Percentiles rank a stretch among this genome's conserved stretches.
These are phyloP conservation scores for Intubia oerlemansii DNA, from an alignment of 2,329 filamentous ascomycete genomes.

Conservation along the genomic window DNA sequence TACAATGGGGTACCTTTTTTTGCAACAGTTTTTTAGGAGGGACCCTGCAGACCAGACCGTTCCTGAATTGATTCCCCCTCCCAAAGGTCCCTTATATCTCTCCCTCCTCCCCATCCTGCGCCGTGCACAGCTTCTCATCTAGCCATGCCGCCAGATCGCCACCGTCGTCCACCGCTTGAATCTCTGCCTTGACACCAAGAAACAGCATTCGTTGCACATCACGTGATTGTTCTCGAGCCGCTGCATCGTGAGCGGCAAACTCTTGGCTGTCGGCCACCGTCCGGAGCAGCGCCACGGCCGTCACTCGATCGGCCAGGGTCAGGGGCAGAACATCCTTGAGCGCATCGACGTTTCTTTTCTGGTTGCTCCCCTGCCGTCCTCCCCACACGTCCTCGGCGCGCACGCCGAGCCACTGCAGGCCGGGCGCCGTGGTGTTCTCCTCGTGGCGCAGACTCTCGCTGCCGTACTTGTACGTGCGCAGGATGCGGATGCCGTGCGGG, in stretches of 20 bases:
- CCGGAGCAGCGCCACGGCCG: constrained; percentile 30
- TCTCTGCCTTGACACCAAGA: constrained; percentile 55
- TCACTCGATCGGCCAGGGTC: constrained; percentile 32
- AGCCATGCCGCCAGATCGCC: constrained; percentile 30
- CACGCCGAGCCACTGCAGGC: constrained; percentile 44
- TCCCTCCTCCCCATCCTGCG: too few relatives aligned
- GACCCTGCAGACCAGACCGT: too few relatives aligned
- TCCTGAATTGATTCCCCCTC: too few relatives aligned
- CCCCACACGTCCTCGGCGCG: constrained; percentile 1
- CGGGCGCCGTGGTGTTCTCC: constrained; percentile 23
- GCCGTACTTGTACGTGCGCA: constrained; percentile 52
- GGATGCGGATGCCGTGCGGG: constrained; percentile 53
- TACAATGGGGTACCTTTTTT: too few relatives aligned
- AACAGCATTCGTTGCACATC: constrained; percentile 56
- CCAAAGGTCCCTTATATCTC: too few relatives aligned
- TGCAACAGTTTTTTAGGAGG: too few relatives aligned
- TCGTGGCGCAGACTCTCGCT: constrained; percentile 43
- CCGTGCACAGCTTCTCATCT: constrained; percentile 16
- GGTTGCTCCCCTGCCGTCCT: neutral
- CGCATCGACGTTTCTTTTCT: constrained; percentile 10
- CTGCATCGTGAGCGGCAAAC: constrained; percentile 8
- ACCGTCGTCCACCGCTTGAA: constrained; percentile 43
- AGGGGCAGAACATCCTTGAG: constrained; percentile 17
- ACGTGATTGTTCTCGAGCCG: constrained; percentile 19
- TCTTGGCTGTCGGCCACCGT: constrained; percentile 12